A percentile compares a stretch with the other conserved stretches of the same genome.
These are phyloP conservation scores for Fusarium musae DNA, from an alignment of 2,329 filamentous ascomycete genomes.

Conservation along the genomic window DNA sequence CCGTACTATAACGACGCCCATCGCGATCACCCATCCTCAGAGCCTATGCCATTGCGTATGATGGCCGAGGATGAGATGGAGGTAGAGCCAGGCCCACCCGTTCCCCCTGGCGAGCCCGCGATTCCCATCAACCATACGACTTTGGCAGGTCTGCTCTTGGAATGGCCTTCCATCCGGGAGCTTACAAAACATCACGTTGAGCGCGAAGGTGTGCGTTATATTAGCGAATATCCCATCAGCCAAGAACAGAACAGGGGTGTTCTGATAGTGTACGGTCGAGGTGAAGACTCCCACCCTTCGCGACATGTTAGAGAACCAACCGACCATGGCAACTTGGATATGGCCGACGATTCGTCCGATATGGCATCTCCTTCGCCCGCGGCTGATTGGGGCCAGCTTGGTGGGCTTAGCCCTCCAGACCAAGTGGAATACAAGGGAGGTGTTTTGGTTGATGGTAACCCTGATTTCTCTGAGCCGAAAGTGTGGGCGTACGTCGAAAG, in stretches of 20 bases:
- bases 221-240: slow-evolving; percentile 79
- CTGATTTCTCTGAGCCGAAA: slow-evolving; percentile 63
- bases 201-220: slow-evolving; percentile 62
- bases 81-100: slow-evolving; percentile 62
- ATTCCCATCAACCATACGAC: slow-evolving; percentile 91
- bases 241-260: slow-evolving; percentile 79
- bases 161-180: slow-evolving; percentile 74
- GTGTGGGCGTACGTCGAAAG: slow-evolving; percentile 66
- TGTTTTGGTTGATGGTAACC: slow-evolving; percentile 59
- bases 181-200: slow-evolving; percentile 67
- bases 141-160: slow-evolving; percentile 83
- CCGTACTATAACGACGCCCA: slow-evolving; percentile 40
- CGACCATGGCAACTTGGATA: slow-evolving; percentile 54
- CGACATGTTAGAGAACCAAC: slow-evolving; percentile 57
- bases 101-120: slow-evolving; percentile 70
- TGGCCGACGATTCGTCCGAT: slow-evolving; percentile 62
- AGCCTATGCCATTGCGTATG: slow-evolving; percentile 43
- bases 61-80: slow-evolving; percentile 61
- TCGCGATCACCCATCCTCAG: slow-evolving; percentile 44
- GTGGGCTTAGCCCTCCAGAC: slow-evolving; percentile 59
- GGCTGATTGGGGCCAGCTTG: slow-evolving; percentile 69
- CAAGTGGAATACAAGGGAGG: slow-evolving; percentile 53
- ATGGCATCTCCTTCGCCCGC: slow-evolving; percentile 65
- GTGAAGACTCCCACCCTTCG: slow-evolving; percentile 75
- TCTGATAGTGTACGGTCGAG: slow-evolving; percentile 80